These are phyloP conservation scores for Aethionema arabicum DNA, from an alignment of 345 rosid species.

Conservation along the genomic window DNA sequence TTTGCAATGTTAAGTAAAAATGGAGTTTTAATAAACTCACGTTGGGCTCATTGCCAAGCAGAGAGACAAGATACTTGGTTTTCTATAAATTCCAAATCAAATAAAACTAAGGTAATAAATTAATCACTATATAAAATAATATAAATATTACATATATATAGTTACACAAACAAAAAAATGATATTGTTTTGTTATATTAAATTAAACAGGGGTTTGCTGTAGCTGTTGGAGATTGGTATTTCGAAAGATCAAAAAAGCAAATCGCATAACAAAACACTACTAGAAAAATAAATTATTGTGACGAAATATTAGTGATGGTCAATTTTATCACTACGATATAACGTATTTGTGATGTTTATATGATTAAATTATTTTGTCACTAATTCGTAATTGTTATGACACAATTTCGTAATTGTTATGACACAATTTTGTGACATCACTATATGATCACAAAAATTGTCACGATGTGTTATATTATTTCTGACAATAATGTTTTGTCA, in stretches of 20 bases:
- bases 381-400: too few species aligned
- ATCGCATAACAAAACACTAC: slow-evolving; percentile 45
- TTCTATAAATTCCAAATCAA: background rate
- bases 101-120: background rate
- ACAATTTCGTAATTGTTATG: too few species aligned
- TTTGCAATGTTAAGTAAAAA: background rate
- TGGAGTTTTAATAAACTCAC: background rate
- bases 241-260: slow-evolving; percentile 47
- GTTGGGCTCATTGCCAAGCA: slow-evolving; percentile 15
- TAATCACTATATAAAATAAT: too few species aligned
- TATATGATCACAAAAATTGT: too few species aligned
- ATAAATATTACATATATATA: background rate
- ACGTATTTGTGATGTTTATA: too few species aligned
- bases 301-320: too few species aligned
- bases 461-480: too few species aligned
- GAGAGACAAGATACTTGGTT: slow-evolving; percentile 21
- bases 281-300: slow-evolving; percentile 64
- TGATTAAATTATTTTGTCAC: too few species aligned
- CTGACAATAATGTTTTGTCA: too few species aligned
- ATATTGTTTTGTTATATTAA: slow-evolving; percentile 14
- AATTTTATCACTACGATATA: too few species aligned
- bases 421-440: too few species aligned
- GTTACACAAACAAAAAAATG: background rate
- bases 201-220: slow-evolving; percentile 66
- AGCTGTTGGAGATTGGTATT: slow-evolving; percentile 93